Evolutionary conservation across 2,329 filamentous ascomycete species (phyloP), one percentile per base, ranked within the genome.

Genomic region (Metarhizium sp.): DNA sequence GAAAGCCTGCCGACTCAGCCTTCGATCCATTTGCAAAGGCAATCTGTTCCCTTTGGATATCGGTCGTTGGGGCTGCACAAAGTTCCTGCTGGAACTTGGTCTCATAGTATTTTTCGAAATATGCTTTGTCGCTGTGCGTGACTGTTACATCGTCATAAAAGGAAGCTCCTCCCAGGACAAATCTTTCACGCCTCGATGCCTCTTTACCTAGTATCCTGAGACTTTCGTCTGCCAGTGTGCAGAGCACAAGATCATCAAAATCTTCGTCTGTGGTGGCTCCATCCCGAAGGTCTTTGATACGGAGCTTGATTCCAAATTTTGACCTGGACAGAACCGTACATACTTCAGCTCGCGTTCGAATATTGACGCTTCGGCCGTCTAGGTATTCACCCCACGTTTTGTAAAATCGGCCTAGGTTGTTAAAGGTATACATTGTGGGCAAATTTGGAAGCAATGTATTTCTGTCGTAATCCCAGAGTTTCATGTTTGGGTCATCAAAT

Each of bases 141-240:
- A 88, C 77, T 14, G 85, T 88, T 55, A 88, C 80, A 65, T 89
- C 86, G 71, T 88, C 80, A 63, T 79, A 82, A 67, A 87, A 83
- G 57, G 82, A 82, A 10, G 86, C 86, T 16, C 83, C 81, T n/a
- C 86, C 84, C 0, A 92, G 79, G 10, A 92, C 80, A 47, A 78
- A 77, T 51, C 75, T 81, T 66, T 92, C 87, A 43, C 78, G 75
- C 73, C 79, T 75, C 7, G 78, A 78, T 30, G 82, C 79, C 2
- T 77, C 79, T 5, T 76, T 73, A 48, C 78, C 77, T 1, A 88
- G 76, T 4, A 88, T 74, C 14, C 77, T 76, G 56, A 84, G 81
- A 13, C 84, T 78, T 4, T 82, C 84, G 62, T 88, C 85, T 16
- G 85, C 84, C 2, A 81, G 70, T 10, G 82, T 79, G 64, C 84